phyloP scores from a whole-genome alignment of 306 rosid genomes.

The Spatholobus suberectus region DNA sequence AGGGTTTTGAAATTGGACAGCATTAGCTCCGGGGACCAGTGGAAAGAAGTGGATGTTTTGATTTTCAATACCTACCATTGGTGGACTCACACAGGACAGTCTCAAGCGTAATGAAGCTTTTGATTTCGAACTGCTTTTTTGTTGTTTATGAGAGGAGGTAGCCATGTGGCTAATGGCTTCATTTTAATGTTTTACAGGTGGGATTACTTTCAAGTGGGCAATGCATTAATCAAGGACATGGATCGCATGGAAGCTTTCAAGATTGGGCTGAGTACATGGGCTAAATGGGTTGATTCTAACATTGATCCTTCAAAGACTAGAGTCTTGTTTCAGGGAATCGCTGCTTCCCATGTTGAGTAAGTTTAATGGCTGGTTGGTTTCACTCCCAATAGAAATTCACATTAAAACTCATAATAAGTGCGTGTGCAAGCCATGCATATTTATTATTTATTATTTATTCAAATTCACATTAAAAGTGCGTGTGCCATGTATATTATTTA shows the following conservation, averaged over 20 bases:
- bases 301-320: constrained; percentile 57
- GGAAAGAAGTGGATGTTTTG: constrained; percentile 60
- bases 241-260: constrained; percentile 69
- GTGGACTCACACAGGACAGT: constrained; percentile 69
- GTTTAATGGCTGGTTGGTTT: constrained; percentile 7
- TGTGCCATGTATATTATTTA: too few species aligned
- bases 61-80: constrained; percentile 71
- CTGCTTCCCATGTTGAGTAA: constrained; percentile 64
- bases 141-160: background rate
- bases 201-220: constrained; percentile 69
- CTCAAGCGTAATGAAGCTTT: constrained; percentile 47
- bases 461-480: too few species aligned
- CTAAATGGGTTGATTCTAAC: constrained; percentile 63
- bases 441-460: too few species aligned
- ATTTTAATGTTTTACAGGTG: constrained; percentile 50
- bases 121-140: background rate
- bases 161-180: background rate
- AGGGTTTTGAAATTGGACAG: constrained; percentile 62
- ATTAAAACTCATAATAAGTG: background rate
- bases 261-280: constrained; percentile 66
- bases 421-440: background rate
- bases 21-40: constrained; percentile 47
- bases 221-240: constrained; percentile 55
- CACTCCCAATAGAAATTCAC: background rate
- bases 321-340: constrained; percentile 71